A percentile compares a stretch with the other conserved stretches of the same genome.
phyloP scores from a whole-genome alignment of 306 rosid species.

The Casuarina equisetifolia region DNA sequence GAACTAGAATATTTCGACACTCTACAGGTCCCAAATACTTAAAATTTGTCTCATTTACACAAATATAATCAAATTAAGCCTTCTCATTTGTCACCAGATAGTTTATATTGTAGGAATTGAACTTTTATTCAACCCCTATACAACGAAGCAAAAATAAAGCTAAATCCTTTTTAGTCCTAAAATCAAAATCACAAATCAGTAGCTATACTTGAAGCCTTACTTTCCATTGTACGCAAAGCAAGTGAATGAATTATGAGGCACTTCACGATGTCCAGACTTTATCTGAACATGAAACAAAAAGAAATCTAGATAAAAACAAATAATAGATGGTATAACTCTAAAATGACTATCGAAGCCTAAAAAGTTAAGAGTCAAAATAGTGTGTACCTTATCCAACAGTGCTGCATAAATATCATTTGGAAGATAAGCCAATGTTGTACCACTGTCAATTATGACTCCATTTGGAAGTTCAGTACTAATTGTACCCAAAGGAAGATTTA shows the following conservation, averaged over 20 bases:
- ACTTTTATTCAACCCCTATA: neutral
- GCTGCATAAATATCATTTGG: conserved; percentile 47
- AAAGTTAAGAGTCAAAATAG: conserved; percentile 2
- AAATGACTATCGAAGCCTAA: neutral
- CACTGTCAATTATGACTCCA: conserved; percentile 85
- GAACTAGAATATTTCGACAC: neutral
- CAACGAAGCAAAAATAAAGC: neutral
- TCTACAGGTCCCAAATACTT: neutral
- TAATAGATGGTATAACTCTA: conserved; percentile 25
- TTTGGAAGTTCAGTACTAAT: conserved; percentile 48
- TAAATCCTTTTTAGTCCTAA: neutral
- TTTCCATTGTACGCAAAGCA: conserved; percentile 51
- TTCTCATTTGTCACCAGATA: neutral
- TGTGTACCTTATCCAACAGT: conserved; percentile 50
- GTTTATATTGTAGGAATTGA: neutral
- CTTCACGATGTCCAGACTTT: neutral
- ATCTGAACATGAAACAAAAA: conserved; percentile 41
- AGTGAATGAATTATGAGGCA: conserved; percentile 23
- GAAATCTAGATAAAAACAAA: neutral
- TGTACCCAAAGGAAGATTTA: conserved; percentile 57
- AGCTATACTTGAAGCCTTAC: conserved; percentile 43
- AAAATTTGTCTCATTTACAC: neutral
- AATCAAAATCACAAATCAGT: conserved; percentile 15
- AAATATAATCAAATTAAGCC: neutral
- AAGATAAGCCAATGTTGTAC: conserved; percentile 90